Base-by-base conservation (phyloP, 108 stramenopile species). In the Phaeodactylum tricornutum region DNA sequence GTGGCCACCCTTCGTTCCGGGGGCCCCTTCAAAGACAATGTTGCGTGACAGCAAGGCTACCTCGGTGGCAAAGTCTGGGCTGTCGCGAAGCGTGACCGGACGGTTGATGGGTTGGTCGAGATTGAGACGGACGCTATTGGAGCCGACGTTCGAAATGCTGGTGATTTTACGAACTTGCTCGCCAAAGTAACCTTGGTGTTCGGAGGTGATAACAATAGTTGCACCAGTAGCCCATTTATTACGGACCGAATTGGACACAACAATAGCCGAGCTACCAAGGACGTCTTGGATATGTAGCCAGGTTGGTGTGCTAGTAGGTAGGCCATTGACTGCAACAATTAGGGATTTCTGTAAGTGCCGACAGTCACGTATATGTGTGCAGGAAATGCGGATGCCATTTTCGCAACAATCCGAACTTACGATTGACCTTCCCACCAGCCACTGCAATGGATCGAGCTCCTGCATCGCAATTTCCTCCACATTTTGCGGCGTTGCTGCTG, bases 401-500 rank as follows among this genome's bases (percentile, higher is more conserved):
- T n/a, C n/a, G n/a, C n/a, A n/a, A n/a, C n/a, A n/a, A n/a, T n/a
- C n/a, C n/a, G n/a, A n/a, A n/a, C n/a, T n/a, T n/a, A n/a, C n/a
- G n/a, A 40, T 61, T 43, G 17, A 79, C 19, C 41, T 49, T 66
- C 14, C 82, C 82, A 11, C 78, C 78, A 2, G 75, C 82, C 11
- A 84, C 75, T 2, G 75, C 52, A 46, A 84, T 72, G 2, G 82
- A 62, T 46, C 76, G 71, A 40, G 24, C 27, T 22, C 82, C 82
- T 12, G 65, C 62, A 26, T 68, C 66, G 23, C 77, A 75, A 11
- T 67, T 39, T 28, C 54, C 59, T 14, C 54, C 3, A 21, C 28
- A 47, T n/a, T 23, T 21, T 4, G 17, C 12, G 7, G 7, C 15
- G 34, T 66, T 72, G 24, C 55, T 48, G 32, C 49, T 64, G 3